Conservation (phyloP, 108 stramenopile species). For the Asterionellopsis glacialis region DNA sequence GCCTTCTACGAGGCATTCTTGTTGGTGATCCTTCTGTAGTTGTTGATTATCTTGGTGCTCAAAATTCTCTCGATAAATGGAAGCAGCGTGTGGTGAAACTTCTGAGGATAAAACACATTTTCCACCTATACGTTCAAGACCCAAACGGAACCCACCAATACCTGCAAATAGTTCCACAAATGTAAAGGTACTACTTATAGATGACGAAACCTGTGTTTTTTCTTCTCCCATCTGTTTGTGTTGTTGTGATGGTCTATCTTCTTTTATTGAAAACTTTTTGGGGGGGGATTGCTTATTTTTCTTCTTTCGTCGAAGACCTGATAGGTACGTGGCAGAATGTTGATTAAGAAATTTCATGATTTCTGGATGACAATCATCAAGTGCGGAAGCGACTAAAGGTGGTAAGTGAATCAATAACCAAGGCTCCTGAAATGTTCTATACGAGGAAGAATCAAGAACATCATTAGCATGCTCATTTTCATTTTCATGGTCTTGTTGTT, state of each 20-base stretch:
- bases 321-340: background rate
- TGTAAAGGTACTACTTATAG: conserved; percentile 25
- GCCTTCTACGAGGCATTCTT: conserved; percentile 25
- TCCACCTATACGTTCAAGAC: conserved; percentile 56
- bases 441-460: too few relatives aligned
- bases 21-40: background rate
- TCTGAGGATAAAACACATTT: conserved; percentile 58
- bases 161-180: conserved; percentile 68
- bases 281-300: background rate
- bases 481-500: background rate
- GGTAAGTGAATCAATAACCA: background rate
- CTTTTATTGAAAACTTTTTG: background rate
- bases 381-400: background rate
- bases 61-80: conserved; percentile 45
- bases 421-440: too few relatives aligned
- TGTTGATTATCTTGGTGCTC: background rate
- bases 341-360: background rate
- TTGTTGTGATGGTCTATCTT: background rate
- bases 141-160: conserved; percentile 69
- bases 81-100: conserved; percentile 29
- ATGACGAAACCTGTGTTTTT: background rate
- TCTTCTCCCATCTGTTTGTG: background rate
- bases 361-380: background rate
- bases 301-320: background rate
- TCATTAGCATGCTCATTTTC: too few relatives aligned